These are phyloP conservation scores for Luffa acutangula DNA, from an alignment of 306 rosid genomes.

Conservation along the genomic window DNA sequence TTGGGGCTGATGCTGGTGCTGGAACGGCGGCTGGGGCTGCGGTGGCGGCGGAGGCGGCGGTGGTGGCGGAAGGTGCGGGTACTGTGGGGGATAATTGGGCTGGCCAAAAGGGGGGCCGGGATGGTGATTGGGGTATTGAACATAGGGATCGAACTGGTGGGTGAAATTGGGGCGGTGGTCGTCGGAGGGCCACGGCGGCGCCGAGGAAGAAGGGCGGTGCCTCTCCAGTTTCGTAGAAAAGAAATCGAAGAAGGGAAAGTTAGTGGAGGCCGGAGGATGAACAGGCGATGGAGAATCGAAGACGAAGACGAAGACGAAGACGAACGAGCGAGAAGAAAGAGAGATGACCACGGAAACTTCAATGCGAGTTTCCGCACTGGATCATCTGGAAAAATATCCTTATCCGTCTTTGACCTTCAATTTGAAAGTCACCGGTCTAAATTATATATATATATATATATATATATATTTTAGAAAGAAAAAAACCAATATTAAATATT, in stretches of 20 bases:
- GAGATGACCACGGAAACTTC: background rate
- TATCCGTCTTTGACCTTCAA: background rate
- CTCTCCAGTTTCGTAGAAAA: conserved; percentile 23
- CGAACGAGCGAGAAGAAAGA: background rate
- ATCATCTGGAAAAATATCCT: background rate
- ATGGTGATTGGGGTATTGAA: conserved; percentile 15
- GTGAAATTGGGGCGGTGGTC: conserved; percentile 10
- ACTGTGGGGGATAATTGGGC: conserved; percentile 1
- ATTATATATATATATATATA: too few relatives aligned
- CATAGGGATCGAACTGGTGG: conserved; percentile 9
- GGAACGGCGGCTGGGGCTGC: conserved; percentile 3
- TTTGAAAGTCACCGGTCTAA: background rate
- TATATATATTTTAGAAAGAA: too few relatives aligned
- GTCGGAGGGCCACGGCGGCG: conserved; percentile 23
- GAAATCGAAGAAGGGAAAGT: background rate
- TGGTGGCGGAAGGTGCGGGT: background rate
- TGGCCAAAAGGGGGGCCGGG: conserved; percentile 19
- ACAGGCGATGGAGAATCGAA: background rate
- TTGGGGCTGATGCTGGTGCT: background rate
- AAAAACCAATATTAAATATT: too few relatives aligned
- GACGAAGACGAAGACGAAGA: background rate
- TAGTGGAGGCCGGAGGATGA: background rate
- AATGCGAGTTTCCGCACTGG: background rate
- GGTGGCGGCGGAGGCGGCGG: conserved; percentile 13
- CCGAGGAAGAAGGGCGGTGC: conserved; percentile 17